Evolutionary conservation across 768 basidiomycete species (phyloP).

Genomic region (Daedaleopsis nitida): DNA sequence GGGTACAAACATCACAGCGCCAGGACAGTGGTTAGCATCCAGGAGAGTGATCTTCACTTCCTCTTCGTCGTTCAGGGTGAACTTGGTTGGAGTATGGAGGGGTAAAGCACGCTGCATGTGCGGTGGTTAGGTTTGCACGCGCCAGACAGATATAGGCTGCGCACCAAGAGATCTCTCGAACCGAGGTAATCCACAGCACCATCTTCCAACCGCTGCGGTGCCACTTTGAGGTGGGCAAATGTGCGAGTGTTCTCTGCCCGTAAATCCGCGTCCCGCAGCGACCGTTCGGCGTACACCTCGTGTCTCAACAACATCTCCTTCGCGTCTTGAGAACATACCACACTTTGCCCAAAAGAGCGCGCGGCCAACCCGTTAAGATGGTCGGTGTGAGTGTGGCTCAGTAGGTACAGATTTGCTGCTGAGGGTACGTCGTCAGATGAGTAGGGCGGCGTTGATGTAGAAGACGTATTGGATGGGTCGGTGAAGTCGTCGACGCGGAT

Average conservation of each 20-base stretch:
- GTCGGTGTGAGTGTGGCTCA: constrained; percentile 90
- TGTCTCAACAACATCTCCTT: constrained; percentile 84
- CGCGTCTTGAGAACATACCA: constrained; percentile 81
- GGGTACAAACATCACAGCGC: constrained; percentile 78
- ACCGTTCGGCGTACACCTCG: constrained; percentile 69
- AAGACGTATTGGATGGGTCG: constrained; percentile 24
- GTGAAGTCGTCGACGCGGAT: constrained; percentile 90
- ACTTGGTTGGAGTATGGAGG: constrained; percentile 61
- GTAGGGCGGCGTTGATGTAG: constrained; percentile 20
- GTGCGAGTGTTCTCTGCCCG: constrained; percentile 56
- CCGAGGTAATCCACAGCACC: constrained; percentile 51
- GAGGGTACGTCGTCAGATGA: constrained; percentile 16
- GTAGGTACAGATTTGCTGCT: constrained; percentile 58
- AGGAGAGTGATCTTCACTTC: constrained; percentile 75
- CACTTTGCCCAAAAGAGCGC: constrained; percentile 68
- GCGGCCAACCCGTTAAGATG: constrained; percentile 79
- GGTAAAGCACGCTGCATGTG: constrained; percentile 53
- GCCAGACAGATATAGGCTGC: constrained; percentile 22
- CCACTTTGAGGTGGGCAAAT: constrained; percentile 67
- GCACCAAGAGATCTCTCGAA: constrained; percentile 69
- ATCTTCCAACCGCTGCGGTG: constrained; percentile 47
- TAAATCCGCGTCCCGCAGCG: constrained; percentile 53
- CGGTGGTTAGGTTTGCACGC: neutral
- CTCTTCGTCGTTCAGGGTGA: constrained; percentile 58
- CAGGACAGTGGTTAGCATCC: constrained; percentile 95